Conservation (phyloP, 495 filamentous ascomycete genomes). For the Lophiostoma macrostomum region DNA sequence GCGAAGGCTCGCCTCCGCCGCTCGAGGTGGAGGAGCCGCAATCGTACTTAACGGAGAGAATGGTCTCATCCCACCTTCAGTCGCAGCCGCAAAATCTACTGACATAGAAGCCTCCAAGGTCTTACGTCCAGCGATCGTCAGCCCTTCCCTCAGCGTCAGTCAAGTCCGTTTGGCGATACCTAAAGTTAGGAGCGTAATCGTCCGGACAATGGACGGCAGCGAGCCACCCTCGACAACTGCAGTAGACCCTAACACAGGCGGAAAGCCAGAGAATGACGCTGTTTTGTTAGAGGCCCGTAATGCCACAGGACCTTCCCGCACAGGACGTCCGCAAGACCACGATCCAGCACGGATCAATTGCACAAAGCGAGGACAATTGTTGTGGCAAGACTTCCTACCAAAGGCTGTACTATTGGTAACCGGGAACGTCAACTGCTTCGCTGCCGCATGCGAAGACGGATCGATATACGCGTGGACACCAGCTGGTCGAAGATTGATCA, state of each 20-base stretch:
- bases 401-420: constrained; percentile 78
- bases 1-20: constrained; percentile 57
- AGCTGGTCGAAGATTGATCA: constrained; percentile 81
- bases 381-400: constrained; percentile 94
- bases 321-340: constrained; percentile 56
- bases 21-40: constrained; percentile 63
- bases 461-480: constrained; percentile 93
- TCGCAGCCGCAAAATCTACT: constrained; percentile 3
- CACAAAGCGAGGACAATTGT: constrained; percentile 71
- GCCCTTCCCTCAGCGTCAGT: constrained; percentile 72
- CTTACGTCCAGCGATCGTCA: constrained; percentile 81
- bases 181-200: constrained; percentile 75
- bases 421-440: constrained; percentile 87
- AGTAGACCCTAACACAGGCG: constrained; percentile 40
- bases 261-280: constrained; percentile 56
- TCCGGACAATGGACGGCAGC: constrained; percentile 58
- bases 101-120: constrained; percentile 62
- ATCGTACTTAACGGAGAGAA: constrained; percentile 74
- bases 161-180: constrained; percentile 89
- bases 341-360: constrained; percentile 82
- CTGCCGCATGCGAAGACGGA: constrained; percentile 88
- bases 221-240: constrained; percentile 31
- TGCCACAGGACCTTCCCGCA: constrained; percentile 55
- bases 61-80: constrained; percentile 56
- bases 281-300: constrained; percentile 73